phyloP scores from a whole-genome alignment of 768 basidiomycete species.

The Leccinellum luteum region DNA sequence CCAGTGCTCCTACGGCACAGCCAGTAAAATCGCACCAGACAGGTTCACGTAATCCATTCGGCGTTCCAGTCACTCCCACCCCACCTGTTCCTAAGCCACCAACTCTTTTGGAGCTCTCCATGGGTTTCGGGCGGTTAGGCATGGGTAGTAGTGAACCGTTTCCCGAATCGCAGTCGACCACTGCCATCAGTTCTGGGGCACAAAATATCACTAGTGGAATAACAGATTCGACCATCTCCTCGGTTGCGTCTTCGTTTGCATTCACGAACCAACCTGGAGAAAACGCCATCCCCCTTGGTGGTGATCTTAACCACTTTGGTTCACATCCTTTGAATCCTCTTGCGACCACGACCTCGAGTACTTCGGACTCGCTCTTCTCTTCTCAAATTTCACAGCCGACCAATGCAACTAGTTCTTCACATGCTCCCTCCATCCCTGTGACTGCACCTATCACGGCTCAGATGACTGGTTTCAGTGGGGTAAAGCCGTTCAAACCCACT shows the following conservation, averaged over 20 bases:
- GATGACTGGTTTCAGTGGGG: conserved; percentile 50
- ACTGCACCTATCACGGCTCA: conserved; percentile 39
- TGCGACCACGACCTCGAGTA: conserved; percentile 40
- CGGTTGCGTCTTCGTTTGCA: conserved; percentile 73
- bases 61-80: conserved; percentile 57
- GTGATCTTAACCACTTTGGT: conserved; percentile 14
- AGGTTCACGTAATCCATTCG: conserved; percentile 95
- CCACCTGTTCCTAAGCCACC: conserved; percentile 74
- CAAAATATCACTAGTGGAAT: conserved; percentile 21
- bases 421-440: conserved; percentile 34
- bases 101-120: conserved; percentile 77
- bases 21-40: conserved; percentile 86
- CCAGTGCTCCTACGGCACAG: conserved; percentile 48
- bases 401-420: conserved; percentile 37
- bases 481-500: conserved; percentile 82
- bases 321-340: conserved; percentile 28
- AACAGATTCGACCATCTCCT: conserved; percentile 53
- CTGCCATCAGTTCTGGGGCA: conserved; percentile 30
- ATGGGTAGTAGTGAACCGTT: conserved; percentile 29
- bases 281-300: background rate
- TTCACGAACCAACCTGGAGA: conserved; percentile 36
- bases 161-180: conserved; percentile 27
- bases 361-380: conserved; percentile 48
- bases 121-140: conserved; percentile 38
- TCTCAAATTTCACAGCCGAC: conserved; percentile 51